Conservation (phyloP, 768 basidiomycete genomes). For the Rickenella mellea region DNA sequence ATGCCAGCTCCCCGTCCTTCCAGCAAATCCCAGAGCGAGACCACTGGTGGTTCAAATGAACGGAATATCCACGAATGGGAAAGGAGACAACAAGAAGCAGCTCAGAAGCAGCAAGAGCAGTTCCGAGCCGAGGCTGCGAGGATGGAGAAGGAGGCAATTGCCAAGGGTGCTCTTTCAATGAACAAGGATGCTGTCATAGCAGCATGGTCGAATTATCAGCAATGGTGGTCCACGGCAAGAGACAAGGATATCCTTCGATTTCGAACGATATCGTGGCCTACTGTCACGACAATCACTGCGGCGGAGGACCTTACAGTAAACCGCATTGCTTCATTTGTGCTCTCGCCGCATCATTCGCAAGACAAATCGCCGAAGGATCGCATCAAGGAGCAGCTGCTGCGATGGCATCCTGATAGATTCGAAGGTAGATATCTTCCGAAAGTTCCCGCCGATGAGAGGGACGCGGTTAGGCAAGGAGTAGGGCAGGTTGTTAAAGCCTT, state of each 20-base stretch:
- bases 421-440: slow-evolving; percentile 58
- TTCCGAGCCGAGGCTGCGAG: slow-evolving; percentile 63
- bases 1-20: no score
- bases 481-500: slow-evolving; percentile 61
- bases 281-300: slow-evolving; percentile 29
- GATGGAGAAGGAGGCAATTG: slow-evolving; percentile 34
- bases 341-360: slow-evolving; percentile 53
- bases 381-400: slow-evolving; percentile 62
- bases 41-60: no score
- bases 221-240: slow-evolving; percentile 42
- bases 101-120: slow-evolving; percentile 44
- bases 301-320: slow-evolving; percentile 42
- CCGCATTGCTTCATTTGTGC: slow-evolving; percentile 50
- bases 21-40: no score
- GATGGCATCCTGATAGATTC: slow-evolving; percentile 81
- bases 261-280: slow-evolving; percentile 64
- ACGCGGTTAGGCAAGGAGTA: slow-evolving; percentile 59
- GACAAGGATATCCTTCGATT: slow-evolving; percentile 25
- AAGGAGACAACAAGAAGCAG: slow-evolving; percentile 1
- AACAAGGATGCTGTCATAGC: slow-evolving; percentile 46
- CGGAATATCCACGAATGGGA: slow-evolving; percentile 1
- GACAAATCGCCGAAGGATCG: slow-evolving; percentile 55
- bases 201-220: slow-evolving; percentile 52
- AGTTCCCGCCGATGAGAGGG: slow-evolving; percentile 54
- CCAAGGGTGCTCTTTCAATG: slow-evolving; percentile 30